These are phyloP conservation scores for Trametes pubescens DNA, from an alignment of 1,284 basidiomycete species.

Conservation along the genomic window DNA sequence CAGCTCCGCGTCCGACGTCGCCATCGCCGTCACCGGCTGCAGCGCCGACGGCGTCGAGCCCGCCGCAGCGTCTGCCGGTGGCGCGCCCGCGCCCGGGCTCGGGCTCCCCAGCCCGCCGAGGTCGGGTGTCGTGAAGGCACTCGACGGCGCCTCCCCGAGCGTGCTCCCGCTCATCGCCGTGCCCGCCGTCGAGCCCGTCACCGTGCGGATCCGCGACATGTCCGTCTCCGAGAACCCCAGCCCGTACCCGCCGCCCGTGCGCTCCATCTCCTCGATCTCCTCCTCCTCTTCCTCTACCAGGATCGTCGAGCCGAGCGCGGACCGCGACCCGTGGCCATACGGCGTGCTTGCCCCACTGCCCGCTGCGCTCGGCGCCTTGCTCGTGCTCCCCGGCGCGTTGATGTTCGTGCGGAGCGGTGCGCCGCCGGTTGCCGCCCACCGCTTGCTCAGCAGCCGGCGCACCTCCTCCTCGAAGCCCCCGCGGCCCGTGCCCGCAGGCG, in stretches of 20 bases:
- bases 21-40: slow-evolving; percentile 72
- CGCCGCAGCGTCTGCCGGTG: slow-evolving; percentile 37
- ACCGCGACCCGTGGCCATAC: slow-evolving; percentile 55
- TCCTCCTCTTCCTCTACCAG: slow-evolving; percentile 82
- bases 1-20: slow-evolving; percentile 72
- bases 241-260: slow-evolving; percentile 40
- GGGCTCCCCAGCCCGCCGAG: slow-evolving; percentile 45
- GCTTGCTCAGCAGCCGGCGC: slow-evolving; percentile 67
- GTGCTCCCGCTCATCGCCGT: slow-evolving; percentile 48
- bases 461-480: slow-evolving; percentile 82
- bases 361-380: slow-evolving; percentile 49
- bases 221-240: slow-evolving; percentile 45
- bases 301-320: slow-evolving; percentile 65
- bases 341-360: slow-evolving; percentile 69
- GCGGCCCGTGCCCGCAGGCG: slow-evolving; percentile 50
- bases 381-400: slow-evolving; percentile 47
- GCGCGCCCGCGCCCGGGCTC: slow-evolving; percentile 42
- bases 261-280: slow-evolving; percentile 64
- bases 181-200: slow-evolving; percentile 60
- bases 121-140: slow-evolving; percentile 73
- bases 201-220: slow-evolving; percentile 49
- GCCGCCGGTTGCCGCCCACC: slow-evolving; percentile 71
- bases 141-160: slow-evolving; percentile 51
- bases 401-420: slow-evolving; percentile 64
- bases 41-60: slow-evolving; percentile 56